Base-by-base conservation (phyloP, 2,329 filamentous ascomycete genomes). In the Sporothrix schenckii region DNA sequence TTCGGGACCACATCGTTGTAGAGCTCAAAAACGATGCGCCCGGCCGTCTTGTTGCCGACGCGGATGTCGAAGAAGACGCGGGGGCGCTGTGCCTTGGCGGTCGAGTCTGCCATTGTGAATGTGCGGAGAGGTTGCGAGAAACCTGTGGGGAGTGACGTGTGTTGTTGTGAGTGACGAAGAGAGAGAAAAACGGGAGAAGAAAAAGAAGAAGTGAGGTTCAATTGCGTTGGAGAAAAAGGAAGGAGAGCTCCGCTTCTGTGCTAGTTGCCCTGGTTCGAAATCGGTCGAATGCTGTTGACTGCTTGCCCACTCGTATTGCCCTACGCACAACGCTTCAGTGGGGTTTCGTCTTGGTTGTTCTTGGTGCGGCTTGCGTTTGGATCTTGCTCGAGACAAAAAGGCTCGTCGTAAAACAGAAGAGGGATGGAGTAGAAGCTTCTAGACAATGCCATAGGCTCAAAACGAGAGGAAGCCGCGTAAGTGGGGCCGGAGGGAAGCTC, bases 31-130 rank as follows among this genome's bases (percentile, higher is more conserved):
- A 87, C 89, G 79, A 99, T 85, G 74, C 94, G 91, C 72, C 93
- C 94, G 72, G 88, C 87, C 56, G 87, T 83, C 76, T 88, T 86
- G 71, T 88, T 87, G 78, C 91, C 93, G 78, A 98, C 91, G 73
- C 89, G 85, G 79, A 99, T 90, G 83, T 98, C 94, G 80, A 99
- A 97, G 85, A 91, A 99, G 83, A 97, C 94, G 76, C 92, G 90
- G 79, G 88, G 88, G 77, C 92, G 91, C 79, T 85, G 84, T 84
- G 79, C 74, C 77, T 82, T 82, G 76, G 81, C 81, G 72, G 50
- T 14, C 81, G 79, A 65, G 74, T 71, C 70, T 79, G 78, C 67
- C 83, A 84, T 85, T 70, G 73, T 76, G 75, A 30, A 16, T 49
- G 30, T 13, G 21, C 4, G 21, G 2, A 14, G 52, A 24, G 47